Evolutionary conservation across 768 basidiomycete species (phyloP), one percentile per base, ranked within the genome.

Genomic region (Terana coerulea): DNA sequence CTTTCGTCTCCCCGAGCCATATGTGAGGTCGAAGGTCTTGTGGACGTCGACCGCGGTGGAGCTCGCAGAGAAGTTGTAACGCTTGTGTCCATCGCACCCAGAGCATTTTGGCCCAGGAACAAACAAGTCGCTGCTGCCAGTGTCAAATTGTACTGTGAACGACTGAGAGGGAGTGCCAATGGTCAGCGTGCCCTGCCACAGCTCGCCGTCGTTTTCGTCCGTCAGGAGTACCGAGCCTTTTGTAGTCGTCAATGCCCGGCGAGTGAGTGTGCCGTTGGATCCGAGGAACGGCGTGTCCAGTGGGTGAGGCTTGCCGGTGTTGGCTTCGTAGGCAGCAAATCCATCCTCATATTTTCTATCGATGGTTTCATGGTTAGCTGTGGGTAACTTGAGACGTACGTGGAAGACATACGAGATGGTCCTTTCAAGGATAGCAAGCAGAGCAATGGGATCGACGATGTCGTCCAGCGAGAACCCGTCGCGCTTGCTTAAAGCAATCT

Each of bases 1-100:
- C 81, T 1, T 59, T 47, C 3, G 77, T 76, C 62, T 1, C 72
- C 3, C 78, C 77, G 54, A 81, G 79, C 75, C 80, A 55, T 75
- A 81, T 12, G 62, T 52, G 48, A 81, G 70, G 15, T 56, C 61
- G 59, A 79, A 79, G 2, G 56, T 60, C 47, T 63, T 54, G n/a
- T 61, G 43, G 3, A 62, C 51, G 46, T 68, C 60, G 7, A 47
- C 41, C 1, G 78, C 67, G 3, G 77, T 73, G 1, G 71, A 66
- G 50, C 74, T 75, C 7, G 57, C 51, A 35, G 55, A 22, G 3
- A 75, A 65, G 53, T 74, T 54, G 58, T 73, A 78, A 7, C 62
- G 25, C 15, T 60, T 64, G 48, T 77, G 75, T 4, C 69, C 67
- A 9, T 65, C 58, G 57, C 76, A 77, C 29, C 61, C 67, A 19